Base-by-base conservation (phyloP, 805 yeast species). In the Deakozyma indianensis region DNA sequence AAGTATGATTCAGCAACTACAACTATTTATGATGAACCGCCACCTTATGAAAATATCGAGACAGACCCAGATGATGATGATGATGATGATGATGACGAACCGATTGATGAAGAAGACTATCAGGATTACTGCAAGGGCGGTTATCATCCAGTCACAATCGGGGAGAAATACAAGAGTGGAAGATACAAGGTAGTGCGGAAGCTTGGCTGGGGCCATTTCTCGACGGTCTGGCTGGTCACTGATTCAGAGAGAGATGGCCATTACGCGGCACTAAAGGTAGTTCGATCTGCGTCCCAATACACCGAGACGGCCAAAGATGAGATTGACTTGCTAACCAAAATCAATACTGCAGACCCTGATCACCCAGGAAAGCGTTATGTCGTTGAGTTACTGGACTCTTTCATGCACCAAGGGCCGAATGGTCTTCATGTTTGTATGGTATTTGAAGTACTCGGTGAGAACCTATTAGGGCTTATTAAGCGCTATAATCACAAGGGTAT, bases 151-250 rank as follows among this genome's bases (percentile, higher is more conserved):
- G 92, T 94, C 11, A 77, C 65, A 51, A 77, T 86, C 43, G 97
- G 97, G 3, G 98, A 94, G 60, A 64, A 64, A 21, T 90, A 81
- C 62, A 83, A 85, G 54, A 69, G 82, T 46, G 77, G 77, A 18
- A 75, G 83, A 48, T 92, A 92, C 60, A 70, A 79, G 1, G 64
- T 92, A 43, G 88, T 84, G 24, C 75, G 97, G 44, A 92, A 92
- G 59, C 68, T 92, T 3, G 99, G 99, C 0, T 92, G 99, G 99
- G 99, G 99, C 28, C 96, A 92, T 64, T 92, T 92, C 59, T 81
- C 94, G 23, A 92, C 95, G 1, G 96, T 85, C 21, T 88, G 96
- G 96, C 68, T 84, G 23, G 97, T 96, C 3, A 69, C 67, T 44
- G 80, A 76, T 47, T 51, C 54, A n/a, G 75, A 75, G 43, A 65